Base-by-base conservation (phyloP, 768 basidiomycete genomes). In the Rubroboletus pulcherrimus region DNA sequence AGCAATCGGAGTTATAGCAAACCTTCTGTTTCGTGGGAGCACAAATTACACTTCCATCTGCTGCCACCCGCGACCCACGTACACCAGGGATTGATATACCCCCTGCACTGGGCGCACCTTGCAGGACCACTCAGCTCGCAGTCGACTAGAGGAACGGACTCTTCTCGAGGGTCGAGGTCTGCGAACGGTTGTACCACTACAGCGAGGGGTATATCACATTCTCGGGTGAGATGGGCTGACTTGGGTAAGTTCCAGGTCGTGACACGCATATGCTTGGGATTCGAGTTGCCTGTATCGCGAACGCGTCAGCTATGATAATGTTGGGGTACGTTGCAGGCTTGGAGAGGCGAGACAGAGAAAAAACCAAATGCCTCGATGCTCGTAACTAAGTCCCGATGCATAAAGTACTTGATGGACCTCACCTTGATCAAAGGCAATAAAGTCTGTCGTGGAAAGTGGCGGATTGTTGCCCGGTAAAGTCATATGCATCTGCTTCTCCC, bases 61-160 rank as follows among this genome's bases (percentile, higher is more conserved):
- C 80, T 79, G 6, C 97, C 97, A 3, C 90, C 90, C 9, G 87
- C 81, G 19, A 81, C 73, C 85, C 92, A 99, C 26, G 75, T 75
- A 70, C 88, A 93, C 93, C 93, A 98, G 0, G 94, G 89, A 66
- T 98, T 98, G 63, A 99, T 78, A 70, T 98, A 99, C 0, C 80
- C 91, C 61, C 91, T 80, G 71, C 97, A 99, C 34, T 81, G 77
- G 43, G 78, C 81, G 64, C 97, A 99, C 33, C 97, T 81, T 24
- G 89, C 81, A 12, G 96, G 97, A 12, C 93, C 94, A 1, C 70
- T 67, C 26, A 77, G 76, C 6, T 86, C 86, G 33, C 84, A 81
- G 52, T 90, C 83, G 5, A 98, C 84, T 6, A 91, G 61, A 0
- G 93, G 92, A 12, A 98, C 73, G 0, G 84, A 79, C 41, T 93